These are phyloP conservation scores for Beauveria caledonica DNA, from an alignment of 2,329 filamentous ascomycete genomes.

Conservation along the genomic window DNA sequence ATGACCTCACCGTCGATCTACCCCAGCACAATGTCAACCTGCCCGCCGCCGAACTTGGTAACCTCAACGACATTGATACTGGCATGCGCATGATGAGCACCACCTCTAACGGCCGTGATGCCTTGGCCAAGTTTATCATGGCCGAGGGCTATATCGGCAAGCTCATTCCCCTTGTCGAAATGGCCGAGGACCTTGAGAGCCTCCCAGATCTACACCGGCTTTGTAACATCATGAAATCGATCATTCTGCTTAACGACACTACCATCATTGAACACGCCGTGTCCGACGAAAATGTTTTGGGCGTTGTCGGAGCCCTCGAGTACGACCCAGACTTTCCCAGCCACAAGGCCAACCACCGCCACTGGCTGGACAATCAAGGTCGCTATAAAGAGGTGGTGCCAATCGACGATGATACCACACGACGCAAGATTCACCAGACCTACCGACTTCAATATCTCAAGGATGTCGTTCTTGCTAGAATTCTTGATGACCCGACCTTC, in stretches of 20 bases:
- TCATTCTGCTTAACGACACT: slow-evolving; percentile 91
- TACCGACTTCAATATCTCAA: slow-evolving; percentile 95
- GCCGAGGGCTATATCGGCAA: slow-evolving; percentile 80
- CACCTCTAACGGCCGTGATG: slow-evolving; percentile 70
- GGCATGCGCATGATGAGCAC: slow-evolving; percentile 72
- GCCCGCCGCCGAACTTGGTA: slow-evolving; percentile 71
- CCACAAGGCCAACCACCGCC: slow-evolving; percentile 94
- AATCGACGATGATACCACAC: slow-evolving; percentile 74
- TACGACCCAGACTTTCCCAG: slow-evolving; percentile 97
- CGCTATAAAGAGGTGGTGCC: slow-evolving; percentile 94
- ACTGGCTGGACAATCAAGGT: slow-evolving; percentile 81
- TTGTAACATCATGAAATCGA: slow-evolving; percentile 96
- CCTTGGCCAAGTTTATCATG: slow-evolving; percentile 79
- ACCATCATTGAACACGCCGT: slow-evolving; percentile 91
- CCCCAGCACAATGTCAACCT: slow-evolving; percentile 58
- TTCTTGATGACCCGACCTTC: slow-evolving; percentile 95
- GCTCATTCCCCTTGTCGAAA: slow-evolving; percentile 74
- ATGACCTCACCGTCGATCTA: slow-evolving; percentile 73
- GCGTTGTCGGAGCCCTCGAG: slow-evolving; percentile 90
- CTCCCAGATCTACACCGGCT: slow-evolving; percentile 78
- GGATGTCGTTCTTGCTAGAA: slow-evolving; percentile 93
- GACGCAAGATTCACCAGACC: slow-evolving; percentile 89
- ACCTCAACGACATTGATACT: slow-evolving; percentile 75
- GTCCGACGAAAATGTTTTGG: slow-evolving; percentile 78
- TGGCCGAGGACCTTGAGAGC: slow-evolving; percentile 87